Evolutionary conservation across 2,329 filamentous ascomycete species (phyloP), one percentile per base, ranked within the genome.

Genomic region (Talaromyces piceae): DNA sequence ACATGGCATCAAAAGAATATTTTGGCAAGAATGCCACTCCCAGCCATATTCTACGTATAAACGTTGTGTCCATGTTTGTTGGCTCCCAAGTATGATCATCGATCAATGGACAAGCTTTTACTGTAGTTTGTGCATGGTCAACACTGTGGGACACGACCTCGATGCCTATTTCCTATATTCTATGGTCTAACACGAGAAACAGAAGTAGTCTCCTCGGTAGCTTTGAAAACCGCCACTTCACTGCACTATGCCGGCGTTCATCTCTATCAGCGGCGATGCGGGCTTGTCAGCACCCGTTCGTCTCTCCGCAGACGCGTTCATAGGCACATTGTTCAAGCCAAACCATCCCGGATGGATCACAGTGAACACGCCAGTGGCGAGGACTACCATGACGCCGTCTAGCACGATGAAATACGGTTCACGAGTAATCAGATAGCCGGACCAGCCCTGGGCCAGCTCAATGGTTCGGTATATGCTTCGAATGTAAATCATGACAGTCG

Each of bases 391-490:
- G 2, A 67, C 65, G 2, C 71, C 75, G 53, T 78, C 76, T 2
- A 78, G 63, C 5, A 66, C 73, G 52, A 77, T 68, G 53, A 78
- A 77, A 51, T 71, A 77, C 9, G 60, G 59, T 57, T 78, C 70
- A 5, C 72, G 72, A 20, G 72, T 74, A 51, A 77, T 77, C 41
- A 78, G 59, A 41, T 72, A 73, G 0, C 75, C 76, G 6, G 56
- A 51, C 76, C 75, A 78, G 0, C 76, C 76, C 57, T 77, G 63
- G 12, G 67, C 62, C 45, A 78, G 62, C 57, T 78, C 76, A 26
- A 77, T 67, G 1, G 74, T 74, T 45, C 76, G 70, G 56, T 77
- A 78, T 37, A 78, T 70, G 52, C 69, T 73, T 41, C 76, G 66
- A 9, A 73, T 63, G 51, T 75, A 76, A 50, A 78, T 73, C 54